phyloP scores from a whole-genome alignment of 2,329 filamentous ascomycete genomes.

The Lasiodiplodia citricola region DNA sequence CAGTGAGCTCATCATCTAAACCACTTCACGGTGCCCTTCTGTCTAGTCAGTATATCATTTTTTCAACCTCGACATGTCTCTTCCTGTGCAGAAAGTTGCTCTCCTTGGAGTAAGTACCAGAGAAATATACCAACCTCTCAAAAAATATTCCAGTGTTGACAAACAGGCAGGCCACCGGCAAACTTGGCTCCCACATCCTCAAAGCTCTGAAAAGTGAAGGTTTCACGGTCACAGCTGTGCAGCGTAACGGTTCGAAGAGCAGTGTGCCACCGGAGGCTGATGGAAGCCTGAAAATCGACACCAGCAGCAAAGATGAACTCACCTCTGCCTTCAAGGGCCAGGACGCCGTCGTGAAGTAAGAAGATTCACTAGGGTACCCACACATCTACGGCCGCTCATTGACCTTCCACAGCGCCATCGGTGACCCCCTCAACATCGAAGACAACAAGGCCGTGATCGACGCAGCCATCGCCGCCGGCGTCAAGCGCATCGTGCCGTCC shows the following conservation, averaged over 20 bases:
- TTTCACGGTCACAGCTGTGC: slow-evolving; percentile 17
- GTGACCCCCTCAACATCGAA: neutral
- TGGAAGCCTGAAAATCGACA: slow-evolving; percentile 1
- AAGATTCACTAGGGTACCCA: neutral
- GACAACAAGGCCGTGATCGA: slow-evolving; percentile 37
- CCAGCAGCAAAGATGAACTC: slow-evolving; percentile 8
- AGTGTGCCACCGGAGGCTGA: neutral
- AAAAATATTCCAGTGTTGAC: neutral
- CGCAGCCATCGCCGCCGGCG: slow-evolving; percentile 40
- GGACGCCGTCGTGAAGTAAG: slow-evolving; percentile 20
- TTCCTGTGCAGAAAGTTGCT: neutral
- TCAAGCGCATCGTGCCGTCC: slow-evolving; percentile 42
- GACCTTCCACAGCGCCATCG: slow-evolving; percentile 3
- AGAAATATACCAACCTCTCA: too few relatives aligned
- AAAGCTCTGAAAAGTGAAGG: neutral
- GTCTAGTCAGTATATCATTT: neutral
- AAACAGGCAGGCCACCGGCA: slow-evolving; percentile 2
- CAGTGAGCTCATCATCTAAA: neutral
- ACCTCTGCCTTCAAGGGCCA: slow-evolving; percentile 16
- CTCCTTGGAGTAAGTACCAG: neutral
- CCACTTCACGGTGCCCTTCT: neutral
- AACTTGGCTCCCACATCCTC: slow-evolving; percentile 23
- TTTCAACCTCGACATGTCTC: neutral
- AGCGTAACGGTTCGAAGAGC: neutral
- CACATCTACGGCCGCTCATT: neutral